Evolutionary conservation across 192 early-diverging fungal species (phyloP), one percentile per base, ranked within the genome.

Genomic region (Podila horticola): DNA sequence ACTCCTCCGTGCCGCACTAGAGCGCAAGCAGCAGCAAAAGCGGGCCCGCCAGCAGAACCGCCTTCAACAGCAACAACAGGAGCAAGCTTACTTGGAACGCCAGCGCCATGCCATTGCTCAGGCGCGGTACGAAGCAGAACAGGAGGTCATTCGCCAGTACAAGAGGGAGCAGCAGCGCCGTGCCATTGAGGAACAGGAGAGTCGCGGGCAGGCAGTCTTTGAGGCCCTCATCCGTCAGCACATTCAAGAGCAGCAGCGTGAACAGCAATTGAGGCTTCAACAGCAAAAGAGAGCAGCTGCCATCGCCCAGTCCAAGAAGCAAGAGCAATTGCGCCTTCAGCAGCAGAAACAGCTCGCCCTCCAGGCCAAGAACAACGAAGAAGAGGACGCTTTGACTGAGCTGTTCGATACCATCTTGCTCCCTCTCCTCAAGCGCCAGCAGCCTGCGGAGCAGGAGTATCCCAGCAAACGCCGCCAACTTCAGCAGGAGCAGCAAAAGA

Each of bases 1-100:
- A 20, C 66, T 81, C 62, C 66, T 81, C 15, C 50, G 71, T 11
- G 76, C 76, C 19, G 76, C 76, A 4, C 71, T 81, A 34, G 76
- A 81, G 28, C 76, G 71, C 38, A 81, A 81, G 20, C 76, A 70
- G 24, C 76, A 81, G 31, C 76, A 81, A 22, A 81, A 72, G 38
- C 51, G 62, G 4, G 76, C 62, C 28, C 76, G 71, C 36, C 76
- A 81, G 28, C 70, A 79, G 51, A 58, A 79, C 22, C 67, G 58
- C 22, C 68, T 52, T 26, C 74, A 76, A 17, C 67, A 67, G 26
- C 59, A 61, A 11, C 59, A 61, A 20, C 24, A 55, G 26, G 28
- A 61, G 29, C 59, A 61, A 61, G 59, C 12, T 12, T 33, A 31
- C 30, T 30, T 61, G 22, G 26, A 61, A 11, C 30, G 12, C 2